Percentiles rank a stretch among this genome's conserved stretches.
These are phyloP conservation scores for Tetrahymena thermophila DNA, from an alignment of 73 alveolate species.

Conservation along the genomic window DNA sequence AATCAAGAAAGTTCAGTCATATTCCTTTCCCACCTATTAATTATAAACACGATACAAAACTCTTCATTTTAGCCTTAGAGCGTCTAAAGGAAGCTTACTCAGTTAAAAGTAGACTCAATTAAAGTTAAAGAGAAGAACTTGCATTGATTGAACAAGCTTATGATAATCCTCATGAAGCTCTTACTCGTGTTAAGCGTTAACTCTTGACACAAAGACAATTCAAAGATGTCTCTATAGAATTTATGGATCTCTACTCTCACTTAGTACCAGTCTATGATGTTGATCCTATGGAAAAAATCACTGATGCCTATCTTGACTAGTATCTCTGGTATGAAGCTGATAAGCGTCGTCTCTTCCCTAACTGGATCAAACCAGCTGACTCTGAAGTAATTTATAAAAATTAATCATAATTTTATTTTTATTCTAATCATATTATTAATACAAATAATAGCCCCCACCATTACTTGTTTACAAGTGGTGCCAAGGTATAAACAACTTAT, in stretches of 20 bases:
- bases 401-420: background rate
- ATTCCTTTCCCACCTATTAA: conserved; percentile 99
- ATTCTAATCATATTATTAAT: background rate
- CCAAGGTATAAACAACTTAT: conserved; percentile 98
- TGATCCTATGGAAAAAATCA: conserved; percentile 99
- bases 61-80: conserved; percentile 95
- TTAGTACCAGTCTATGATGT: conserved; percentile 98
- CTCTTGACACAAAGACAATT: conserved; percentile 96
- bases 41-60: conserved; percentile 99
- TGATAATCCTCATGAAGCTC: conserved; percentile 99
- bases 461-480: conserved; percentile 99
- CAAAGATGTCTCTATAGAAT: conserved; percentile 98
- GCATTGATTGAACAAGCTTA: conserved; percentile 99
- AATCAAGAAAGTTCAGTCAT: conserved; percentile 93
- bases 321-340: conserved; percentile 99
- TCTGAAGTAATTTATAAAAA: conserved; percentile 57
- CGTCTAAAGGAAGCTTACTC: conserved; percentile 98
- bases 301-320: conserved; percentile 99
- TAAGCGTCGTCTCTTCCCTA: conserved; percentile 98
- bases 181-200: conserved; percentile 98
- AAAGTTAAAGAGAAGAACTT: conserved; percentile 97
- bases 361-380: conserved; percentile 99
- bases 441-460: conserved; percentile 92
- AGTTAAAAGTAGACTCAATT: conserved; percentile 87
- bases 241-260: conserved; percentile 98